Conservation (phyloP, 2,329 filamentous ascomycete species). For the Diaporthe ampelina region DNA sequence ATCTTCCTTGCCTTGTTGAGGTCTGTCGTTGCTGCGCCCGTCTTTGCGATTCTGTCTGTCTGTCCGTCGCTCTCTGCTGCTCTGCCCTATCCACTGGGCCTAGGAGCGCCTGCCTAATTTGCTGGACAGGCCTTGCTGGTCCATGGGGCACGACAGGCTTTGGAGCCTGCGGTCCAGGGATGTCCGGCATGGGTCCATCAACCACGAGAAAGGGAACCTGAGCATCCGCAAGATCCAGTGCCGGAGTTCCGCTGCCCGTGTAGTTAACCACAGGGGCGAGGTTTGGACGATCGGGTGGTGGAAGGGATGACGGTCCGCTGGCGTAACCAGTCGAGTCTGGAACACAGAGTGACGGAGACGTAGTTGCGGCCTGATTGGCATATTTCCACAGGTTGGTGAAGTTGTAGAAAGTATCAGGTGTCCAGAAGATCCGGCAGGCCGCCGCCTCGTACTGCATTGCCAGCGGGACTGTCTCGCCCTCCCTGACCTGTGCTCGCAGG, state of each 20-base stretch:
- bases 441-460: slow-evolving; percentile 74
- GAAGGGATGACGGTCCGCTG: background rate
- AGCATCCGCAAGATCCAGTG: background rate
- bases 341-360: background rate
- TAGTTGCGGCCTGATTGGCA: background rate
- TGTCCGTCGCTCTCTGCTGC: too few species aligned
- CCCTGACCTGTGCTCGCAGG: slow-evolving; percentile 46
- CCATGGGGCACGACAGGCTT: background rate
- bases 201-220: background rate
- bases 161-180: background rate
- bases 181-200: background rate
- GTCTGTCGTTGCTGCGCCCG: too few species aligned
- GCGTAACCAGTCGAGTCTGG: background rate
- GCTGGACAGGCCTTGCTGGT: too few species aligned
- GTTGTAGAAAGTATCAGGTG: slow-evolving; percentile 64
- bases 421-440: slow-evolving; percentile 73
- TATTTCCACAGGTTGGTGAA: slow-evolving; percentile 65
- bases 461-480: slow-evolving; percentile 54
- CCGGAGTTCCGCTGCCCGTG: background rate
- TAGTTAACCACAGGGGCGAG: background rate
- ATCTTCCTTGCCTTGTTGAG: too few species aligned
- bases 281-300: background rate
- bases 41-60: too few species aligned
- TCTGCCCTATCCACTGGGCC: too few species aligned
- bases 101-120: too few species aligned